Evolutionary conservation across 345 rosid genomes (phyloP).

Genomic region (Eutrema heterophyllum): DNA sequence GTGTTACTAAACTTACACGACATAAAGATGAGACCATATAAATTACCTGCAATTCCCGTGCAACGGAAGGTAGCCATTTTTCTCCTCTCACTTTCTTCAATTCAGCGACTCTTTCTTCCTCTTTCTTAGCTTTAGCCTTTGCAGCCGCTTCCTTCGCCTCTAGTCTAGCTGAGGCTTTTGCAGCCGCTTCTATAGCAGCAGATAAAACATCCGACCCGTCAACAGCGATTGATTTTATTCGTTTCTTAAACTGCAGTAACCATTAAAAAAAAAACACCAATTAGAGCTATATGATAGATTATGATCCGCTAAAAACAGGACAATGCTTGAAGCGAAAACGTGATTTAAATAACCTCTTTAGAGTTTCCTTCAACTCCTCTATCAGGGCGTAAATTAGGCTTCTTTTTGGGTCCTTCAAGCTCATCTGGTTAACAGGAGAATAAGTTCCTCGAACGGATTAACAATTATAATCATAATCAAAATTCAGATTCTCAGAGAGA

Average conservation of each 20-base stretch:
- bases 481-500: not conserved
- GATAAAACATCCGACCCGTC: slow-evolving; percentile 62
- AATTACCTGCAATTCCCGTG: slow-evolving; percentile 44
- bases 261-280: not conserved
- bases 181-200: slow-evolving; percentile 47
- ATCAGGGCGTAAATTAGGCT: slow-evolving; percentile 67
- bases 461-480: not conserved
- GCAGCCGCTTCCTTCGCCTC: slow-evolving; percentile 58
- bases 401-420: slow-evolving; percentile 57
- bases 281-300: slow-evolving; percentile 1
- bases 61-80: slow-evolving; percentile 85
- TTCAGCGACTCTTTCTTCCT: slow-evolving; percentile 73
- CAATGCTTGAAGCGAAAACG: not conserved
- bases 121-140: slow-evolving; percentile 72
- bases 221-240: slow-evolving; percentile 48
- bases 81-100: slow-evolving; percentile 72
- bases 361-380: slow-evolving; percentile 48
- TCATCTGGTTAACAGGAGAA: slow-evolving; percentile 42
- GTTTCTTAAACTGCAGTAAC: slow-evolving; percentile 50
- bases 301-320: not conserved
- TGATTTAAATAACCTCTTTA: slow-evolving; percentile 45
- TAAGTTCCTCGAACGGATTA: not conserved
- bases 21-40: not conserved
- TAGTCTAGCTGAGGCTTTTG: slow-evolving; percentile 51
- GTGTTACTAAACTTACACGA: not conserved